Conservation (phyloP, 1,284 basidiomycete genomes). For the Schizophyllum commune region DNA sequence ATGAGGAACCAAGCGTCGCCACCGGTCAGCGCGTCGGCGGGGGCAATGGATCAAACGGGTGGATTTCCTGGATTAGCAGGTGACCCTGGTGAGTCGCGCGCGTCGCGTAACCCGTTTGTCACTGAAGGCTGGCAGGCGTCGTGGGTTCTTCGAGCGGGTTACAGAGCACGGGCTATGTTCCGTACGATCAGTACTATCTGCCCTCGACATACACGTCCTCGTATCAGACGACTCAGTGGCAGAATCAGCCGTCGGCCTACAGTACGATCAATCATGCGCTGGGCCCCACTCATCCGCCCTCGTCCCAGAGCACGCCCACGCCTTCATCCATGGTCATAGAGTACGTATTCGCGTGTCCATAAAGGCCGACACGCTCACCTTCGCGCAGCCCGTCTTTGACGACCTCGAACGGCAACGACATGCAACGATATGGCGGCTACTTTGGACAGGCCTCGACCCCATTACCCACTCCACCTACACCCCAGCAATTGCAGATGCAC, state of each 20-base stretch:
- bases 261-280: neutral
- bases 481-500: conserved; percentile 27
- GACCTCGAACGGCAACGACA: conserved; percentile 25
- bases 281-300: conserved; percentile 10
- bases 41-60: neutral
- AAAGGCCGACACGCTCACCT: neutral
- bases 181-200: neutral
- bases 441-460: neutral
- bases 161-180: neutral
- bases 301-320: conserved; percentile 11
- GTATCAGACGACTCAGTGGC: neutral
- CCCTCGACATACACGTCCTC: neutral
- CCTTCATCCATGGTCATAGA: conserved; percentile 31
- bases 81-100: neutral
- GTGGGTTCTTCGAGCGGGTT: neutral
- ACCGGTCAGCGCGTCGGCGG: neutral
- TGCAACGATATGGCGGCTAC: conserved; percentile 15
- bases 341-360: conserved; percentile 20
- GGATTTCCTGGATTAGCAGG: neutral
- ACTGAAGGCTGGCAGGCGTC: neutral
- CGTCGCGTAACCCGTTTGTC: neutral
- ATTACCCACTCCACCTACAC: conserved; percentile 22
- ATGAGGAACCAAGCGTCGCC: neutral
- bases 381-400: conserved; percentile 24
- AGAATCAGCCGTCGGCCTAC: neutral